Base-by-base conservation (phyloP, 257 asterid species). In the Buddleja alternifolia region DNA sequence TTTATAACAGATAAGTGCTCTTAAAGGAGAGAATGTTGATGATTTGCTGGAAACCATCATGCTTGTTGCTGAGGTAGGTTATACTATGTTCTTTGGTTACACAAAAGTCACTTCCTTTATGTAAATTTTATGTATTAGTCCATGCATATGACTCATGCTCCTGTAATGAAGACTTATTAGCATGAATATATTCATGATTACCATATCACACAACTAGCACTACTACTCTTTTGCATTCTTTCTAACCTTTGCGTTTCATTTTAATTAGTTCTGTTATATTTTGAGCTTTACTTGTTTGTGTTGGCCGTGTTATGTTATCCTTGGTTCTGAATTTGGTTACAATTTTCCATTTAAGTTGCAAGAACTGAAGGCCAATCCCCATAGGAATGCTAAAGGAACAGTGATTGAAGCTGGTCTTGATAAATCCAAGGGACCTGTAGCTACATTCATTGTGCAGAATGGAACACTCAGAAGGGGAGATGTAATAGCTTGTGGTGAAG, bases 291-390 rank as follows among this genome's bases (percentile, higher is more conserved):
- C 29, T 58, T 63, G 62, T 70, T 19, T 67, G 12, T 20, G 37
- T 16, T 73, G 62, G 20, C 65, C 70, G 63, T 55, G 10, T 21
- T 39, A 34, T 45, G 51, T 34, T 37, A 17, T 41, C 36, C 51
- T 65, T 75, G 70, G 75, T 65, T 76, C 82, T 71, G 58, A 78
- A 51, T 45, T 16, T 71, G 66, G 34, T 29, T 2, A 29, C 34
- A 19, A 37, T 57, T 34, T 67, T 55, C 44, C 55, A 20, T 54
- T 75, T 34, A 68, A 94, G 99, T 83, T 94, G 85, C 99, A 94
- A 86, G 98, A 91, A 78, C 81, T 92, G 94, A 94, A 91, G 90
- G 99, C 99, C 50, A 94, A 94, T 80, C 98, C 98, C n/a, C 81
- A 88, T 63, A 84, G 97, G 79, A 85, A 86, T 75, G 97, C 99